phyloP scores from a whole-genome alignment of 805 yeast species.

The Schwanniomyces occidentalis region DNA sequence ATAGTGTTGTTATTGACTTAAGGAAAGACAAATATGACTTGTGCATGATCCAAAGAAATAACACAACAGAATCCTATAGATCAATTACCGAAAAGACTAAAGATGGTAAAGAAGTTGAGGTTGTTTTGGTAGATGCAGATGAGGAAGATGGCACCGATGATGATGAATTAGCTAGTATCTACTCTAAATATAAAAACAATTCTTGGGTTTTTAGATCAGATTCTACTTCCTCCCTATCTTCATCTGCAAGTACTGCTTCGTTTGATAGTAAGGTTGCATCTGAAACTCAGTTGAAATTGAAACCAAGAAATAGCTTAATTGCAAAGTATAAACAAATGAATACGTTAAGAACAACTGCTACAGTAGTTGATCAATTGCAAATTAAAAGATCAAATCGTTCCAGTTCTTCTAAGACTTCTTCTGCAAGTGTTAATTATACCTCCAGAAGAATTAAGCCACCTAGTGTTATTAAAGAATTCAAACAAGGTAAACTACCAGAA shows the following conservation, averaged over 20 bases:
- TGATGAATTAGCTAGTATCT: slow-evolving; percentile 40
- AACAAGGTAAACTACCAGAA: neutral
- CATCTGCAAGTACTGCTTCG: slow-evolving; percentile 15
- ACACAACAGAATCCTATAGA: slow-evolving; percentile 36
- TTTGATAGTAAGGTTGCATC: slow-evolving; percentile 21
- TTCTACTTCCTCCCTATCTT: slow-evolving; percentile 16
- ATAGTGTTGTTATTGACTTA: slow-evolving; percentile 42
- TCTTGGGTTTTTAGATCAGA: slow-evolving; percentile 30
- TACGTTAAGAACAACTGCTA: neutral
- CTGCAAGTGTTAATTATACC: slow-evolving; percentile 12
- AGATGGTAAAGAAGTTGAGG: slow-evolving; percentile 42
- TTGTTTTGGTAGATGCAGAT: slow-evolving; percentile 42
- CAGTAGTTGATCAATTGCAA: neutral
- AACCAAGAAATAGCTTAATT: slow-evolving; percentile 7
- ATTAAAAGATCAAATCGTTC: slow-evolving; percentile 1
- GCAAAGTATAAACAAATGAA: slow-evolving; percentile 6
- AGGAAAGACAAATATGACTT: slow-evolving; percentile 42
- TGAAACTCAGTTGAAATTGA: slow-evolving; percentile 16
- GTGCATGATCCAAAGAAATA: slow-evolving; percentile 34
- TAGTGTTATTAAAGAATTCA: slow-evolving; percentile 3
- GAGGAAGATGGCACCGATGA: slow-evolving; percentile 24
- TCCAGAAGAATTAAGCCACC: slow-evolving; percentile 22
- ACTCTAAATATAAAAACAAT: slow-evolving; percentile 35
- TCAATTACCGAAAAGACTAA: slow-evolving; percentile 39
- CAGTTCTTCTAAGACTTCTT: neutral